Percentiles rank a stretch among this genome's conserved stretches.
These are phyloP conservation scores for Leishmania aethiopica DNA, from an alignment of 208 protist species.

Conservation along the genomic window DNA sequence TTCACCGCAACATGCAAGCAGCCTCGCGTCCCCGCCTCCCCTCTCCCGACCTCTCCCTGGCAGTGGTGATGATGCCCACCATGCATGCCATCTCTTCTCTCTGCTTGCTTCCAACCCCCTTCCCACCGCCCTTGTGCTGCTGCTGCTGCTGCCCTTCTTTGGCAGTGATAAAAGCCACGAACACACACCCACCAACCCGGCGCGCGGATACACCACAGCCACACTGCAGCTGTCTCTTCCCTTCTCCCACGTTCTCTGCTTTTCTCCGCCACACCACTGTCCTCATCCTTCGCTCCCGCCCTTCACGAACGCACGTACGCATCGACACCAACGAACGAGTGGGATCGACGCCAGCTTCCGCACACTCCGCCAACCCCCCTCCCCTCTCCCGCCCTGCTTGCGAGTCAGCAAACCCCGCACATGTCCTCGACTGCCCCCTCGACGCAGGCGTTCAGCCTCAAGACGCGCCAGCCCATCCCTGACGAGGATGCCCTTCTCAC, in stretches of 20 bases:
- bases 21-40: not conserved
- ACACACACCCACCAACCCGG: not conserved
- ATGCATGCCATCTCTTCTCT: not conserved
- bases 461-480: conserved; percentile 75
- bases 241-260: not conserved
- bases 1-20: not conserved
- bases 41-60: not conserved
- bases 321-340: not conserved
- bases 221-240: not conserved
- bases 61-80: not conserved
- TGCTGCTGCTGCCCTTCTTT: not conserved
- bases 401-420: not conserved
- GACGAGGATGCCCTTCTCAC: conserved; percentile 80
- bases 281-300: conserved; percentile 6
- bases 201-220: not conserved
- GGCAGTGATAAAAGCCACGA: not conserved
- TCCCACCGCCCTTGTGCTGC: not conserved
- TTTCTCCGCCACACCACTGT: not conserved
- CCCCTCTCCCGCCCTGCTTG: not conserved
- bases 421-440: conserved; percentile 25
- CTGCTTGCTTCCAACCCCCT: not conserved
- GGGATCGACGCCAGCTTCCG: not conserved
- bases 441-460: conserved; percentile 78
- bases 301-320: conserved; percentile 10
- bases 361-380: not conserved